Evolutionary conservation across 495 filamentous ascomycete species (phyloP).

Genomic region (Penicillium salamii): DNA sequence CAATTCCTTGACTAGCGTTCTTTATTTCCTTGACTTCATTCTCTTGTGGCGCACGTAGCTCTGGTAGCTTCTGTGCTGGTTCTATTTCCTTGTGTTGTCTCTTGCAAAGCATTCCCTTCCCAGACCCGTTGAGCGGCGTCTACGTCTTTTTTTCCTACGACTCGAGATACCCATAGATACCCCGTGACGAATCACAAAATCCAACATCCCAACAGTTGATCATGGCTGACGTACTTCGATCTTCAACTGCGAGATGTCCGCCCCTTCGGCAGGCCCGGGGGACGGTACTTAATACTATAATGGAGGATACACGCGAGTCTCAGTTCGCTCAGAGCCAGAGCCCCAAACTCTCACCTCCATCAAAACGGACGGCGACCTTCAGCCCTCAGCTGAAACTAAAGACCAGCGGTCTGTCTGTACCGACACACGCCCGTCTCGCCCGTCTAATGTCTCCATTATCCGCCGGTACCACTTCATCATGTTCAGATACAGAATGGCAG

Average conservation of each 20-base stretch:
- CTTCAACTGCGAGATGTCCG: conserved; percentile 53
- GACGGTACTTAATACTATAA: conserved; percentile 80
- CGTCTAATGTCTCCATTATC: conserved; percentile 38
- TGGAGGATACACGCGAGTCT: conserved; percentile 59
- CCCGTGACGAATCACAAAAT: conserved; percentile 13
- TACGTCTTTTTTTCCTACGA: conserved; percentile 24
- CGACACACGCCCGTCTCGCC: conserved; percentile 25
- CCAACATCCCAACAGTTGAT: conserved; percentile 20
- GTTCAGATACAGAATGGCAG: conserved; percentile 47
- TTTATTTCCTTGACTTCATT: conserved; percentile 17
- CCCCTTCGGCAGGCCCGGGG: conserved; percentile 70
- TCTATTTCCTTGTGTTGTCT: conserved; percentile 16
- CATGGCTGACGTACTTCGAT: conserved; percentile 62
- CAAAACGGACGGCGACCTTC: conserved; percentile 5
- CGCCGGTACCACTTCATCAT: conserved; percentile 37
- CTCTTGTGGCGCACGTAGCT: conserved; percentile 5
- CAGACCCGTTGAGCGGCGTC: conserved; percentile 47
- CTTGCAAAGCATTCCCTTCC: conserved; percentile 18
- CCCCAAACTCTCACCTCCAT: conserved; percentile 4
- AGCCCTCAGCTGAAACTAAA: conserved; percentile 39
- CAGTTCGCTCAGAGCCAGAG: conserved; percentile 24
- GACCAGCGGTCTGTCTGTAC: conserved; percentile 33
- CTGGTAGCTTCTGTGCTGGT: conserved; percentile 6
- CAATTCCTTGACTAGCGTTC: conserved; percentile 19
- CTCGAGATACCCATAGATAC: conserved; percentile 38